Evolutionary conservation across 306 rosid species (phyloP).

Genomic region (Delonix regia): DNA sequence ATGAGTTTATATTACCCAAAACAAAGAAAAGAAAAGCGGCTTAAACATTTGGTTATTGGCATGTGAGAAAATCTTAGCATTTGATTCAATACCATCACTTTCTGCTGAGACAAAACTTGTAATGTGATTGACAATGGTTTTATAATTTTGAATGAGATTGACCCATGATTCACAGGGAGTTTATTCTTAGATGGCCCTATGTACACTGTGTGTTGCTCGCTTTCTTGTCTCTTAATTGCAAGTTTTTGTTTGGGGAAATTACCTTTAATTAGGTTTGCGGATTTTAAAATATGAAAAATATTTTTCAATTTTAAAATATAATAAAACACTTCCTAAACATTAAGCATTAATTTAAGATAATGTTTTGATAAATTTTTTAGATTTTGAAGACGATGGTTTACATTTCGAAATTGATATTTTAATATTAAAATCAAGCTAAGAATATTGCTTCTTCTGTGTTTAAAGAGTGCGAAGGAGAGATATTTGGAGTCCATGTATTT

Average conservation of each 20-base stretch:
- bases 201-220: too few relatives aligned
- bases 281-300: too few relatives aligned
- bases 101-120: conserved; percentile 16
- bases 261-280: too few relatives aligned
- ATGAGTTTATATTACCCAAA: conserved; percentile 35
- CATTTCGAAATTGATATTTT: too few relatives aligned
- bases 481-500: too few relatives aligned
- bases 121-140: conserved; percentile 17
- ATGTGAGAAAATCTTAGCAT: not conserved
- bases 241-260: not conserved
- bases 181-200: not conserved
- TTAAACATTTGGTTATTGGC: conserved; percentile 29
- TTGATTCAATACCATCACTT: conserved; percentile 14
- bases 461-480: too few relatives aligned
- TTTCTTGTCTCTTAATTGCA: not conserved
- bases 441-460: too few relatives aligned
- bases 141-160: conserved; percentile 15
- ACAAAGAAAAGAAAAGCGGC: conserved; percentile 54
- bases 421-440: too few relatives aligned
- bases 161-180: conserved; percentile 9
- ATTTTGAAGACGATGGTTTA: too few relatives aligned
- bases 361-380: too few relatives aligned
- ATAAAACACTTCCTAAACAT: not conserved
- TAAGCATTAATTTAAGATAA: not conserved
- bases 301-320: too few relatives aligned